Evolutionary conservation across 1,139 yeast genomes (phyloP).

Genomic region (Magnusiomyces clavatus): DNA sequence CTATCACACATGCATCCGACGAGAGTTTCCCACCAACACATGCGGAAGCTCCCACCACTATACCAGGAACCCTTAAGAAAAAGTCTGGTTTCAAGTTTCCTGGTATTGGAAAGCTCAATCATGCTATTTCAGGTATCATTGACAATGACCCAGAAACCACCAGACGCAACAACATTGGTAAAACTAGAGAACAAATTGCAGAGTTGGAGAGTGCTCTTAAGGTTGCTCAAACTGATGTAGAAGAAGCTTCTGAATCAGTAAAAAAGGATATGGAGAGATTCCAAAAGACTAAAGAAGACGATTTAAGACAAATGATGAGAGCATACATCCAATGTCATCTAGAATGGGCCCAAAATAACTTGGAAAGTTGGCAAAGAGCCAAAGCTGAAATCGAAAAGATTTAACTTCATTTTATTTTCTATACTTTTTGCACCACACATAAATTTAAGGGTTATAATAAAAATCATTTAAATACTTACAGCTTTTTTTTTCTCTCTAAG

Average conservation of each 20-base stretch:
- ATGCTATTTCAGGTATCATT: constrained; percentile 58
- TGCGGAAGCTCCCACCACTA: constrained; percentile 18
- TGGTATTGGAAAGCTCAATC: constrained; percentile 46
- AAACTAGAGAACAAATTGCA: constrained; percentile 45
- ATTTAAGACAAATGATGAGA: constrained; percentile 42
- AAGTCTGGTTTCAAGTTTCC: constrained; percentile 36
- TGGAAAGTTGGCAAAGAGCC: constrained; percentile 70
- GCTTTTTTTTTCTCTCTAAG: too few species aligned
- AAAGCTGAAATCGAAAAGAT: constrained; percentile 37
- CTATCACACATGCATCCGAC: constrained; percentile 1
- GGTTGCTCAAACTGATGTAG: constrained; percentile 50
- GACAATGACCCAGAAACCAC: constrained; percentile 66
- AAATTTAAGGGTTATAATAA: too few species aligned
- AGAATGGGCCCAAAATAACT: constrained; percentile 63
- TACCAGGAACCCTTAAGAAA: constrained; percentile 24
- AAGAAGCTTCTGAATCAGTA: constrained; percentile 44
- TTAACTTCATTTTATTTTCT: not conserved
- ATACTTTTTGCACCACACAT: too few species aligned
- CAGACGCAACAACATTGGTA: constrained; percentile 48
- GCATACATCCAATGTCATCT: constrained; percentile 52
- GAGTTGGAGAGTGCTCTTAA: constrained; percentile 50
- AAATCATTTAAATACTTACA: too few species aligned
- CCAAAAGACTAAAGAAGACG: constrained; percentile 38
- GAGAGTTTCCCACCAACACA: constrained; percentile 24
- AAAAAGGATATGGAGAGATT: constrained; percentile 44